Evolutionary conservation across 495 filamentous ascomycete species (phyloP).

Genomic region (Umbilicaria muhlenbergii): DNA sequence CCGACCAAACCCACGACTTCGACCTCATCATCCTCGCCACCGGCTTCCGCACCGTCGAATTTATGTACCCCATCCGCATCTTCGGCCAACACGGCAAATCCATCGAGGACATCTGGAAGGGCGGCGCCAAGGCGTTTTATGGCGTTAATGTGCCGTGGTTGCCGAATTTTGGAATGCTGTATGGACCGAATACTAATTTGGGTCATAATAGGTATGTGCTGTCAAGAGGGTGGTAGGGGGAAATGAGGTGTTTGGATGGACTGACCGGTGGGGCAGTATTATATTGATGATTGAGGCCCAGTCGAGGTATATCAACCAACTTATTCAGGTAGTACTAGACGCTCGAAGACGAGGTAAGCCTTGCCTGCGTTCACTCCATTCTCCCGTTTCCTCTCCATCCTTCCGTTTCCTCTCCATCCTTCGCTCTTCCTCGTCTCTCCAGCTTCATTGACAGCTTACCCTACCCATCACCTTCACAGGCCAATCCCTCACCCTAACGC

Average conservation of each 20-base stretch:
- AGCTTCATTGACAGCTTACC: no score
- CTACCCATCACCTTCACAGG: slow-evolving; percentile 8
- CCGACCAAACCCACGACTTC: slow-evolving; percentile 23
- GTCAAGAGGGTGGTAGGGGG: slow-evolving; percentile 30
- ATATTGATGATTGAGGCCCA: slow-evolving; percentile 41
- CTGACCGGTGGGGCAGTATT: slow-evolving; percentile 28
- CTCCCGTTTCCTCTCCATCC: slow-evolving; percentile 4
- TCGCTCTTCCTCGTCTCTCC: no score
- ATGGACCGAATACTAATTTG: slow-evolving; percentile 42
- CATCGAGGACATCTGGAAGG: slow-evolving; percentile 32
- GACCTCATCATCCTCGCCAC: slow-evolving; percentile 40
- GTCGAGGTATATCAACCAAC: slow-evolving; percentile 31
- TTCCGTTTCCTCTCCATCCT: slow-evolving; percentile 22
- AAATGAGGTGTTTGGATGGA: slow-evolving; percentile 30
- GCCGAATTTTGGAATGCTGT: slow-evolving; percentile 43
- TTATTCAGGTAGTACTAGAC: slow-evolving; percentile 25
- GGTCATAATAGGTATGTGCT: slow-evolving; percentile 23
- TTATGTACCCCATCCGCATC: slow-evolving; percentile 37
- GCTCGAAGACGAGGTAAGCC: slow-evolving; percentile 26
- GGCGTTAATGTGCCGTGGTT: slow-evolving; percentile 32
- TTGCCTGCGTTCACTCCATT: slow-evolving; percentile 32
- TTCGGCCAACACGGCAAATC: slow-evolving; percentile 25
- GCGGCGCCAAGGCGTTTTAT: slow-evolving; percentile 28
- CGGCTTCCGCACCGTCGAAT: slow-evolving; percentile 38
- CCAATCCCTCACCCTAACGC: slow-evolving; percentile 22